Evolutionary conservation across 495 filamentous ascomycete species (phyloP), one percentile per base, ranked within the genome.

Genomic region (Evernia prunastri): DNA sequence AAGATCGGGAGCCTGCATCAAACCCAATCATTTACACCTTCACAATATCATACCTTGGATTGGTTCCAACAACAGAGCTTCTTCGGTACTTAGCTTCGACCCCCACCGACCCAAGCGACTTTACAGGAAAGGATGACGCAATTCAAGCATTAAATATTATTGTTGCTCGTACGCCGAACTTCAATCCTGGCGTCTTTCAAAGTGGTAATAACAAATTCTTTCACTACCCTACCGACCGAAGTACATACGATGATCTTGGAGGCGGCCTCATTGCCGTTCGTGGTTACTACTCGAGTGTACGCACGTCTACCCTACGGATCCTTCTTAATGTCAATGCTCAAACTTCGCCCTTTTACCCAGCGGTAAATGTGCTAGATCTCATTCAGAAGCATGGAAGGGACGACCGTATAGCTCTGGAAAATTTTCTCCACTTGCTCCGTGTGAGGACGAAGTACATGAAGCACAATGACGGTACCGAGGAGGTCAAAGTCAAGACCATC

Each of bases 231-330:
- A 27, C 33, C 11, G 15, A 65, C n/a, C 60, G 66, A 7, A 11
- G 35, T 4, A n/a, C 37, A 1, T 45, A 63, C 56, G 17, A 59
- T 0, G 67, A 74, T 20, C 69, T 70, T 27, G 71, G 70, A 12
- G 71, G 70, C 15, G 80, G 80, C 17, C 10, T 84, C 0, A 71
- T 80, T 2, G 80, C 81, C 5, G 72, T 87, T 0, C 82, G 87
- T 58, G 88, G 88, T 0, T 90, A 82, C 67, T 88, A 88, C 64
- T 78, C 85, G 59, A 89, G 86, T 72, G 82, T 86, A 20, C 85
- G 87, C 29, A 77, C 81, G 0, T 86, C 84, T 12, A 89, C 88
- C 5, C 81, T 82, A 5, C 80, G 87, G 9, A 67, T 88, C 13
- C 74, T 67, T 57, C 53, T 67, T 6, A 67, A 67, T 13, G 42